phyloP scores from a whole-genome alignment of 2,329 filamentous ascomycete genomes.

The Colletotrichum salicis region DNA sequence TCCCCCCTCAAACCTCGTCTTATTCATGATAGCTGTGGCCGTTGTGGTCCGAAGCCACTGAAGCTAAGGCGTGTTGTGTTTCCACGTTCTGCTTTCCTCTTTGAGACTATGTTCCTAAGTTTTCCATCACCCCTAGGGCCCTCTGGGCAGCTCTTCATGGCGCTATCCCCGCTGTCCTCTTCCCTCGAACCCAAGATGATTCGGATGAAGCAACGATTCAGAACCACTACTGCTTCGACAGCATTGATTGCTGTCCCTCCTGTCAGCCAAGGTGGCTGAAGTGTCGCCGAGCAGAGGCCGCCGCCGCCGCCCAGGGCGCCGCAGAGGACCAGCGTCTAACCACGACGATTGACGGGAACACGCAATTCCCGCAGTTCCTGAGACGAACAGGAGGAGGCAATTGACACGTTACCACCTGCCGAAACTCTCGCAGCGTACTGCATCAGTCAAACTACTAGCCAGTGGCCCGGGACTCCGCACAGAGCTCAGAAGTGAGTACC shows the following conservation, averaged over 20 bases:
- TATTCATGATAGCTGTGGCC: neutral
- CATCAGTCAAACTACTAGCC: slow-evolving; percentile 22
- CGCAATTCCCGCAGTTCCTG: slow-evolving; percentile 25
- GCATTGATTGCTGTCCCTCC: slow-evolving; percentile 11
- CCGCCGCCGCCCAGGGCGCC: neutral
- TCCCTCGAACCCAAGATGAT: slow-evolving; percentile 11
- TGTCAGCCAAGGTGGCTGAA: slow-evolving; percentile 7
- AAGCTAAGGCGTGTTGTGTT: neutral
- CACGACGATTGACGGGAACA: slow-evolving; percentile 25
- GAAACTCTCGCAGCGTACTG: slow-evolving; percentile 21
- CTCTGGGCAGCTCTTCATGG: slow-evolving; percentile 12
- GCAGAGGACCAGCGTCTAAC: neutral
- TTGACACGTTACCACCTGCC: slow-evolving; percentile 6
- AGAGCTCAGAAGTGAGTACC: slow-evolving; percentile 5
- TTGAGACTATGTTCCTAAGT: slow-evolving; percentile 7
- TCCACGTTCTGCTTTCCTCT: slow-evolving; percentile 14
- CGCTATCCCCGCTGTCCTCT: neutral
- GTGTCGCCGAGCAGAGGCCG: slow-evolving; percentile 17
- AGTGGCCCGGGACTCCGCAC: slow-evolving; percentile 24
- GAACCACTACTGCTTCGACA: neutral
- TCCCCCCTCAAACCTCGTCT: neutral
- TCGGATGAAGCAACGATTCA: neutral
- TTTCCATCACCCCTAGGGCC: neutral
- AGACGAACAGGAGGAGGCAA: slow-evolving; percentile 24
- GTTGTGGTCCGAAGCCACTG: neutral